Conservation (phyloP, 2,329 filamentous ascomycete genomes). For the Sclerotinia minor region DNA sequence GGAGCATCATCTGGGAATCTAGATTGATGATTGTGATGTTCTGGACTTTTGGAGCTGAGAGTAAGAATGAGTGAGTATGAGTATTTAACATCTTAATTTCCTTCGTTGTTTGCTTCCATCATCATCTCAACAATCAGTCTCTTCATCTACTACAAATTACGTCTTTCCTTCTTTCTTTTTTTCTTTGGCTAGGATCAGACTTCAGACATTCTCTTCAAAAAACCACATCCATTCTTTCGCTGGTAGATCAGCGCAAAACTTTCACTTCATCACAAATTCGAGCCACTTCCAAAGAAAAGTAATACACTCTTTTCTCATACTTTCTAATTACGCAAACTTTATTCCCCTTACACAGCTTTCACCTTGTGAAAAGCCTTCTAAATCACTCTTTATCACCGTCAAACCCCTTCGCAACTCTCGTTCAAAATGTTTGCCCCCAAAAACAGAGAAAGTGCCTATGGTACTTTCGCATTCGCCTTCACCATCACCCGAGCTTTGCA, state of each 20-base stretch:
- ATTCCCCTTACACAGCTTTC: not conserved
- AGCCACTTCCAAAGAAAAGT: not conserved
- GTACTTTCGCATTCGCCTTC: slow-evolving; percentile 77
- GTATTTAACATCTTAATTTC: slow-evolving; percentile 39
- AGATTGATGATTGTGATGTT: slow-evolving; percentile 21
- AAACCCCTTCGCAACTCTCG: slow-evolving; percentile 5
- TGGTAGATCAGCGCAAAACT: slow-evolving; percentile 36
- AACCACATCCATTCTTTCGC: slow-evolving; percentile 34
- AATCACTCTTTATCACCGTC: not conserved
- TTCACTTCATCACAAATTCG: slow-evolving; percentile 23
- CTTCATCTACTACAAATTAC: slow-evolving; percentile 35
- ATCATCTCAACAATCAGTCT: slow-evolving; percentile 36
- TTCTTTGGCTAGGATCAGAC: slow-evolving; percentile 28
- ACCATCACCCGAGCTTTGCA: slow-evolving; percentile 71
- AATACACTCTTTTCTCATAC: not conserved
- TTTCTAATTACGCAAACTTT: not conserved
- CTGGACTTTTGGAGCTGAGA: slow-evolving; percentile 24
- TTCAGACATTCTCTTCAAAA: slow-evolving; percentile 38
- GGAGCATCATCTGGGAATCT: slow-evolving; percentile 23
- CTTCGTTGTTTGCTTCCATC: slow-evolving; percentile 33
- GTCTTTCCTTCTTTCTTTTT: slow-evolving; percentile 30
- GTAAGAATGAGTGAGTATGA: slow-evolving; percentile 27
- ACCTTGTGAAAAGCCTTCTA: not conserved
- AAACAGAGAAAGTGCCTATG: slow-evolving; percentile 41
- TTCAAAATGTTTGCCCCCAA: slow-evolving; percentile 28